Base-by-base conservation (phyloP, 2,329 filamentous ascomycete genomes). In the Colletotrichum tanaceti region DNA sequence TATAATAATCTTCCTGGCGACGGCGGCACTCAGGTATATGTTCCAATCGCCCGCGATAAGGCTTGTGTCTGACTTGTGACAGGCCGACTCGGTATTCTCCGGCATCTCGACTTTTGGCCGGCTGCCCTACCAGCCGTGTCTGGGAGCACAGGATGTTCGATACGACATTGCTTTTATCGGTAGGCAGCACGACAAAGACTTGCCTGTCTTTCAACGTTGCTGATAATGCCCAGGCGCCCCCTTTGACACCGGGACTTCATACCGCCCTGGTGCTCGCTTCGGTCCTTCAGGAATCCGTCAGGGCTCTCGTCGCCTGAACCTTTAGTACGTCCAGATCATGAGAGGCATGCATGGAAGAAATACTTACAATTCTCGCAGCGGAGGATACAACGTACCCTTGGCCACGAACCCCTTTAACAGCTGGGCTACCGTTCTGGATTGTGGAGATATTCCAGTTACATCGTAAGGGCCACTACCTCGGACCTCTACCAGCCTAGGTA, bases 121-220 rank as follows among this genome's bases (percentile, higher is more conserved):
- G 58, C 82, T 96, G 49, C 89, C 90, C 6, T 96, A 97, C 79
- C 87, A 86, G 66, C 91, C 92, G 3, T 97, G 93, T 77, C 83
- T 97, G 4, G 57, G 83, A 87, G n/a, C 90, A 86, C 85, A 88
- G 47, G 85, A 89, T 32, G 89, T 91, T 72, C 88, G 90, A 74
- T 97, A 91, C 74, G 93, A 97, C 72, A 94, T 97, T 79, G 93
- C 93, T 1, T 96, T 97, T 78, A 87, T 96, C 58, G 93, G 91
- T 91, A 58, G 81, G 63, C 18, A 10, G 46, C 1, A 7, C 16
- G 1, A 35, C 18, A 10, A 10, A 20, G 20, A 41, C 44, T 18
- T 14, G 16, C 3, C 28, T 6, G 16, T 10, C 14, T 39, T 13
- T 28, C 20, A 10, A 24, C 13, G 14, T n/a, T 24, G 43, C 66